phyloP scores from a whole-genome alignment of 23 red algal genomes.

The Agarophyton chilense region DNA sequence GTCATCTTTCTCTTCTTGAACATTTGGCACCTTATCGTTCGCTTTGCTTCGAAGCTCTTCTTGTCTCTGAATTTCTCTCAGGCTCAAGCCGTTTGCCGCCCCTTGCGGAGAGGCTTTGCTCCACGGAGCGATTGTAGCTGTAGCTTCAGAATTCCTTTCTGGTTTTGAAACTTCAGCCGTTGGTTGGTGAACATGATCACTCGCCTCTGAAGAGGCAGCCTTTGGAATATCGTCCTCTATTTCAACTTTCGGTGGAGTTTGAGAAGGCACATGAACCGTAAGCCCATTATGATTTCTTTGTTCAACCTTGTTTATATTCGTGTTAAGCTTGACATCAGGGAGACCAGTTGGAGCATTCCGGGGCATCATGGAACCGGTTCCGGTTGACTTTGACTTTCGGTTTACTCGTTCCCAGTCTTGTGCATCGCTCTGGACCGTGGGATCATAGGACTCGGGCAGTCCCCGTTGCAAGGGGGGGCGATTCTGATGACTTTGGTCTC shows the following conservation, averaged over 20 bases:
- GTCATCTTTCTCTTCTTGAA: slow-evolving; percentile 34
- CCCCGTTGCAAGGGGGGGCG: neutral
- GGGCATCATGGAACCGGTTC: neutral
- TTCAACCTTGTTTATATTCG: neutral
- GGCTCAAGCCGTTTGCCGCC: slow-evolving; percentile 55
- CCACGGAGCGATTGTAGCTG: slow-evolving; percentile 54
- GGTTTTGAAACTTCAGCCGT: neutral
- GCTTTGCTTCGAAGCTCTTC: slow-evolving; percentile 68
- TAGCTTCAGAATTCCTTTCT: neutral
- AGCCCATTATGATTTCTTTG: neutral
- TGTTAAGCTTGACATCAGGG: neutral
- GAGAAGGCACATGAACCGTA: neutral
- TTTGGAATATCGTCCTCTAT: neutral
- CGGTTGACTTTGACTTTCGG: slow-evolving; percentile 11
- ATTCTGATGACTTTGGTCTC: slow-evolving; percentile 5
- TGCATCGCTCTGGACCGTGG: neutral
- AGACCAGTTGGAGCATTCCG: neutral
- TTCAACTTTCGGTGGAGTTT: neutral
- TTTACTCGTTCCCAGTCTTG: slow-evolving; percentile 41
- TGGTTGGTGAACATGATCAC: neutral
- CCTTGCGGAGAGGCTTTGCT: slow-evolving; percentile 48
- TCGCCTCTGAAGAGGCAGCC: neutral
- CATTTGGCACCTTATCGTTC: slow-evolving; percentile 17
- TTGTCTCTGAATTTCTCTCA: slow-evolving; percentile 67
- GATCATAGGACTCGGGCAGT: slow-evolving; percentile 31